Evolutionary conservation across 2,329 filamentous ascomycete genomes (phyloP), one percentile per base, ranked within the genome.

Genomic region (Thelonectria discophora): DNA sequence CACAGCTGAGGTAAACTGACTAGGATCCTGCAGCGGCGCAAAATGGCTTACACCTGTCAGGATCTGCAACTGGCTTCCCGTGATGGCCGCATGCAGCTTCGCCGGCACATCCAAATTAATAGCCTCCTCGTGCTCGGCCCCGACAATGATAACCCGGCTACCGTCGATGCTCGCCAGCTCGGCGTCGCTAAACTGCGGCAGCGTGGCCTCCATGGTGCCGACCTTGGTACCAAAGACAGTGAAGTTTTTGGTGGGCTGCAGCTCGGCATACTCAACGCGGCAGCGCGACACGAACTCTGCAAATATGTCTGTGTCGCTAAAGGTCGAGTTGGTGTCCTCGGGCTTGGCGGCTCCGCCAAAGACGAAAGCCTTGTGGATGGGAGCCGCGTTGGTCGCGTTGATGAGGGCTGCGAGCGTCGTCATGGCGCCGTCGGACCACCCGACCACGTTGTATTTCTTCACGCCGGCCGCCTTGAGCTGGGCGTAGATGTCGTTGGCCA

Each of bases 341-440:
- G 71, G 70, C 5, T 65, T 71, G 48, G 76, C 71, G 32, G 71
- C 71, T 32, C 69, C 73, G 24, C 76, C 78, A 43, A 79, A 81
- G 49, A 80, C 51, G 50, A 81, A 79, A 3, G 79, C 78, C 63
- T 77, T 77, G 42, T 75, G 68, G 58, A 80, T 79, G 20, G 71
- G 66, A 1, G 69, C 60, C 1, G 72, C 65, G 42, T 73, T 72
- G 12, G 60, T 67, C 0, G 71, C 53, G 70, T 78, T 71, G 40
- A 77, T 67, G 21, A 80, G 74, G 7, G 72, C 74, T 3, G 76
- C 67, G 5, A 79, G 72, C 2, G 77, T 77, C 6, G 76, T 77
- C 18, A 75, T 74, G 37, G 73, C 78, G 42, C 78, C 78, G 55
- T 81, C 79, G 9, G 76, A 79, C 79, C 78, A 80, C 24, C 78